Base-by-base conservation (phyloP, 768 basidiomycete genomes). In the Tulasnella calospora region DNA sequence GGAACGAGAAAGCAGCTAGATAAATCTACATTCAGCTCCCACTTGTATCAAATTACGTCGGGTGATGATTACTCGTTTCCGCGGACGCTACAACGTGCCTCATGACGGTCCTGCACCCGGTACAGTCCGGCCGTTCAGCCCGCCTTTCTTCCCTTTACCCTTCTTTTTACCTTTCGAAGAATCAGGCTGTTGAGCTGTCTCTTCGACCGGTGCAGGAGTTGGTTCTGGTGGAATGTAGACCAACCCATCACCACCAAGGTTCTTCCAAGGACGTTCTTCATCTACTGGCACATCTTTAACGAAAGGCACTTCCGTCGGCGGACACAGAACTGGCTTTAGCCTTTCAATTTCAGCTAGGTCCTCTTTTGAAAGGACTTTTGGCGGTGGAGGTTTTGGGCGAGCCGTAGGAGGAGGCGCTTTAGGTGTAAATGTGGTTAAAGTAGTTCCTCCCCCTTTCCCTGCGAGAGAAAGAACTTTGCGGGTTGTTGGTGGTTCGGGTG, bases 381-480 rank as follows among this genome's bases (percentile, higher is more conserved):
- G 35, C 33, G 73, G 6, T 19, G 73, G 44, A 21, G 44, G 73
- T 47, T 44, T 46, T 19, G 38, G n/a, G 7, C 44, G 73, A 8
- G 73, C 36, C 17, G 30, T 27, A 33, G 44, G 12, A 35, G 73
- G 44, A 67, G 61, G 3, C 8, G 73, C 40, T 51, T 44, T 46
- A 2, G 41, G 73, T 74, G 44, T 9, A 40, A n/a, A 74, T 67
- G 27, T 67, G 7, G 44, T 44, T 74, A 47, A 46, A 44, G 44
- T 74, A 51, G 44, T 74, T 74, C 73, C 44, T 74, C 73, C 73
- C 8, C 61, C 61, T 67, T 15, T n/a, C 8, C 27, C 46, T 35
- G n/a, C 44, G 40, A 79, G 51, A 19, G 73, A 79, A 44, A 77
- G 74, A 4, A 79, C 73, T 46, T 75, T 79, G 55, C 67, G 74